Evolutionary conservation across 495 filamentous ascomycete genomes (phyloP).

Genomic region (Cercophora sp.): DNA sequence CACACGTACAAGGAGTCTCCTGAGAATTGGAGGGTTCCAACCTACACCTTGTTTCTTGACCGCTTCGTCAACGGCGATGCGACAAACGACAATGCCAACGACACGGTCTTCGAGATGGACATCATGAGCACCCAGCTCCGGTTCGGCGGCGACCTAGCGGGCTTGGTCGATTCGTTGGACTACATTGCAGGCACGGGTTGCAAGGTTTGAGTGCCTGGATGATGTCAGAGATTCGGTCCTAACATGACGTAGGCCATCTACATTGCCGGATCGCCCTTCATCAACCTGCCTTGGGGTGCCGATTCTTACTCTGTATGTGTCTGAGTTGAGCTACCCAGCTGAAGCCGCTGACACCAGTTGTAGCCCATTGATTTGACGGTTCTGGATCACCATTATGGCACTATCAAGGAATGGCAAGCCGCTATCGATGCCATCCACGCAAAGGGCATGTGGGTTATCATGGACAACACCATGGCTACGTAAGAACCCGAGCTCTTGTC

Average conservation of each 20-base stretch:
- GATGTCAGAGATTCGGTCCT: neutral
- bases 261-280: constrained; percentile 62
- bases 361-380: constrained; percentile 65
- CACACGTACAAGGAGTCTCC: constrained; percentile 53
- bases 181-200: constrained; percentile 74
- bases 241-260: constrained; percentile 55
- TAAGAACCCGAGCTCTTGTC: constrained; percentile 11
- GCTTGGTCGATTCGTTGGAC: constrained; percentile 62
- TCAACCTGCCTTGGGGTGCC: constrained; percentile 68
- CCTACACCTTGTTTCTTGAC: constrained; percentile 69
- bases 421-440: constrained; percentile 62
- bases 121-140: constrained; percentile 64
- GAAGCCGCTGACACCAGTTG: no score
- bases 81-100: constrained; percentile 66
- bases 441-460: constrained; percentile 65
- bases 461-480: constrained; percentile 70
- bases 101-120: constrained; percentile 66
- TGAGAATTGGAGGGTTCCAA: constrained; percentile 65
- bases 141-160: constrained; percentile 67
- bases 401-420: constrained; percentile 58
- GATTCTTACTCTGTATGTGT: constrained; percentile 54
- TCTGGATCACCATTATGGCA: constrained; percentile 66
- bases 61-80: constrained; percentile 71
- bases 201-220: constrained; percentile 35
- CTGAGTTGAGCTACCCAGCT: no score